Evolutionary conservation across 768 basidiomycete genomes (phyloP), one percentile per base, ranked within the genome.

Genomic region (Tricholoma saponaceum): DNA sequence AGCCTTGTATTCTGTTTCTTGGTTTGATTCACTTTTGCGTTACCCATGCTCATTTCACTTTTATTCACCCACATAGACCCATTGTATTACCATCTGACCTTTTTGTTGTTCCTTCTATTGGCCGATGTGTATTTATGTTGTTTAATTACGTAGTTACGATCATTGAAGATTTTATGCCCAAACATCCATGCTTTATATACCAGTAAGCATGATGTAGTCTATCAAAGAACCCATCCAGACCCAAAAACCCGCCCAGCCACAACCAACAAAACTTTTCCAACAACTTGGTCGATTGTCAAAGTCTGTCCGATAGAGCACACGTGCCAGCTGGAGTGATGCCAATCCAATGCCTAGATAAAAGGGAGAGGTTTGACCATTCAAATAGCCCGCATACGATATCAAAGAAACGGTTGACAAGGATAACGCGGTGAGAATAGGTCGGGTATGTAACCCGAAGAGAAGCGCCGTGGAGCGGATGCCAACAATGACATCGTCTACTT

Each of bases 381-480:
- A 69, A 63, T 86, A 79, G 0, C 96, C 96, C 1, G 94, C 89
- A 61, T 84, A 83, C 2, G 89, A 78, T 55, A 98, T 77, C 54
- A 91, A 70, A 10, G 87, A 86, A 62, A 97, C 65, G 47, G 90
- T 85, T 2, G 88, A 83, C 0, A 79, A 74, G 1, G 92, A 91
- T 57, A 98, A 84, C 18, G 79, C 83, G 20, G 80, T 70, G 51
- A 98, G 82, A 62, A 97, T 85, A 0, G 86, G 81, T 4, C 89
- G 83, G 1, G 95, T 89, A 23, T 81, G 77, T 32, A 82, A 76
- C 25, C 89, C 92, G 67, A 98, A 98, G 41, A 98, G 82, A 44
- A 98, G 79, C 1, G 97, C 97, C 2, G 95, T 99, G 12, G 95
- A 97, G 58, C 87, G 91, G 69, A 99, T 95, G 33, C 92, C 93